Percentiles rank a stretch among this genome's conserved stretches.
Conservation (phyloP, 345 rosid genomes). For the Trapa bicornis region DNA sequence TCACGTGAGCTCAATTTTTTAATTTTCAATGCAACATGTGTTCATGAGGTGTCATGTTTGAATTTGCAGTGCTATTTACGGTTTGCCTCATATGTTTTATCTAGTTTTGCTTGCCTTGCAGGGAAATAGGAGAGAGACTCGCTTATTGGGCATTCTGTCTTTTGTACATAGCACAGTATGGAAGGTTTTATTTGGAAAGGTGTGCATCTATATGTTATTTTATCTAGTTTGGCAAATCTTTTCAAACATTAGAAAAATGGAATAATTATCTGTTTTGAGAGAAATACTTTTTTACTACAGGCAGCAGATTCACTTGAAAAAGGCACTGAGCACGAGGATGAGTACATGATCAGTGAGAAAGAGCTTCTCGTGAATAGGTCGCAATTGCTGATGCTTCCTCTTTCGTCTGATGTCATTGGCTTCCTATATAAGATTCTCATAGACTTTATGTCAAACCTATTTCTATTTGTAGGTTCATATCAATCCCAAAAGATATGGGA, state of each 20-base stretch:
- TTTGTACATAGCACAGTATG: slow-evolving; percentile 94
- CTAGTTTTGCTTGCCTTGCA: slow-evolving; percentile 15
- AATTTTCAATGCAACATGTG: neutral
- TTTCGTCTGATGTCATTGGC: neutral
- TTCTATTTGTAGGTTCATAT: slow-evolving; percentile 51
- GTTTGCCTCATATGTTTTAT: neutral
- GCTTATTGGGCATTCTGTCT: slow-evolving; percentile 78
- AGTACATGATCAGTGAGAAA: slow-evolving; percentile 98
- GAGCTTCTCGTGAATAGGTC: slow-evolving; percentile 94
- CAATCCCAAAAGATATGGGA: slow-evolving; percentile 98
- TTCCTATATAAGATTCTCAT: neutral
- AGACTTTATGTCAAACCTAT: neutral
- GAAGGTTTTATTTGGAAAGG: slow-evolving; percentile 97
- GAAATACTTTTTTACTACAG: slow-evolving; percentile 19
- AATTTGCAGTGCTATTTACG: neutral
- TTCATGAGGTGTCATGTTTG: neutral
- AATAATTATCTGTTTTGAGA: neutral
- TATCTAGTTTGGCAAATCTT: neutral
- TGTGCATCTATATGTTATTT: slow-evolving; percentile 6
- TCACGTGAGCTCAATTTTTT: neutral
- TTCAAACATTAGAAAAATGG: neutral
- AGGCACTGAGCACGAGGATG: slow-evolving; percentile 99
- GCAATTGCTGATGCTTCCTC: neutral
- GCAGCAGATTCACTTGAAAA: slow-evolving; percentile 98
- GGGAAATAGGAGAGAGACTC: slow-evolving; percentile 97